Base-by-base conservation (phyloP, 1,284 basidiomycete species). In the Irpex sp. region DNA sequence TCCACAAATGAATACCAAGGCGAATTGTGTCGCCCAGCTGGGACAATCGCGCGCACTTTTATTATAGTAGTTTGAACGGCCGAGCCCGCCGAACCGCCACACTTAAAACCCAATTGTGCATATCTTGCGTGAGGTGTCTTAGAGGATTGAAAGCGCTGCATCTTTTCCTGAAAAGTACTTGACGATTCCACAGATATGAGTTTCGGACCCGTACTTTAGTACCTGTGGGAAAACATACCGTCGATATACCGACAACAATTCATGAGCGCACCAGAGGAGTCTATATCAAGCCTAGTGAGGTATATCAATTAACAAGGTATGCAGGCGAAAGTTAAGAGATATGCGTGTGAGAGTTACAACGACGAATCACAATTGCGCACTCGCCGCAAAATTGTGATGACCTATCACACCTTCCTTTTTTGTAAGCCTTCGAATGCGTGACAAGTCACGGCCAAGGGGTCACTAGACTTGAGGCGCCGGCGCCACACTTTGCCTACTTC, bases 321-420 rank as follows among this genome's bases (percentile, higher is more conserved):
- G 23, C 23, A 23, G 23, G 23, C 23, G 23, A 23, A 23, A 23
- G 23, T 23, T 23, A 23, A 23, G 23, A 23, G 23, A 23, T 23
- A 23, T 23, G 23, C 23, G 23, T 23, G 23, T 23, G 23, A 23
- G 23, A 23, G 23, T 23, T 23, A 23, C 23, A 23, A 23, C 23
- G 23, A 23, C 23, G 23, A 23, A 23, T 23, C 23, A 16, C 39
- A 6, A 42, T 42, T 42, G 39, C 39, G 39, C 39, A 42, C 39
- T 10, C 39, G 23, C 16, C 39, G 39, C 39, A 42, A 42, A 42
- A 16, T 42, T 42, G 16, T 12, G 23, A 36, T 21, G 36, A 42
- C 42, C 58, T 19, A 58, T 58, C 57, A 58, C 45, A 36, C 39
- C 23, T 58, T 48, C 57, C 57, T 18, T 49, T 58, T 23, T 49